Conservation (phyloP, 2,329 filamentous ascomycete species). For the Stagonosporopsis vannaccii region DNA sequence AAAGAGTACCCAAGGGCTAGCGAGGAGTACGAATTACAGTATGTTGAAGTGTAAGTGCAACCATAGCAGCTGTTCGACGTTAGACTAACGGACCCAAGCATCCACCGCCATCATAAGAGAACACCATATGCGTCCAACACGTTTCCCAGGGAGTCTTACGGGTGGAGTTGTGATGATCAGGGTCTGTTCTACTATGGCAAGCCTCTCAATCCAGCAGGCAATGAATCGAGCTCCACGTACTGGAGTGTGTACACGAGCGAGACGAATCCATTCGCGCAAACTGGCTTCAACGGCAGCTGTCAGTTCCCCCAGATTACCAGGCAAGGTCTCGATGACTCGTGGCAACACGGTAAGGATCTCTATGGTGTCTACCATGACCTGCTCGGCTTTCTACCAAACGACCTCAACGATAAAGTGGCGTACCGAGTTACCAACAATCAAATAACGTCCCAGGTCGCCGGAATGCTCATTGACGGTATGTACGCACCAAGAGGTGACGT, state of each 20-base stretch:
- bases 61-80: too few relatives aligned
- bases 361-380: conserved; percentile 77
- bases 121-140: conserved; percentile 81
- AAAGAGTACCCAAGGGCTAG: conserved; percentile 67
- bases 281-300: conserved; percentile 76
- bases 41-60: conserved; percentile 73
- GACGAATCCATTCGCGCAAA: conserved; percentile 70
- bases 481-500: conserved; percentile 32
- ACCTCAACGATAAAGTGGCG: conserved; percentile 55
- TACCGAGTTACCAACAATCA: conserved; percentile 83
- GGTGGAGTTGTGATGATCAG: conserved; percentile 76
- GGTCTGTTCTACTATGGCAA: conserved; percentile 74
- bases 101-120: conserved; percentile 85
- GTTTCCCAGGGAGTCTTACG: conserved; percentile 75
- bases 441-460: conserved; percentile 82
- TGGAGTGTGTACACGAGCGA: conserved; percentile 69
- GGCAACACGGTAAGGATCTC: conserved; percentile 77
- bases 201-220: conserved; percentile 58
- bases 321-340: conserved; percentile 75
- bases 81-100: conserved; percentile 39
- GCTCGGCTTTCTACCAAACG: conserved; percentile 69
- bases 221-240: conserved; percentile 64
- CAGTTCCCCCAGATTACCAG: conserved; percentile 83
- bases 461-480: conserved; percentile 77
- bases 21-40: conserved; percentile 69